Evolutionary conservation across 805 yeast species (phyloP), one percentile per base, ranked within the genome.

Genomic region (Barnettozyma populi): DNA sequence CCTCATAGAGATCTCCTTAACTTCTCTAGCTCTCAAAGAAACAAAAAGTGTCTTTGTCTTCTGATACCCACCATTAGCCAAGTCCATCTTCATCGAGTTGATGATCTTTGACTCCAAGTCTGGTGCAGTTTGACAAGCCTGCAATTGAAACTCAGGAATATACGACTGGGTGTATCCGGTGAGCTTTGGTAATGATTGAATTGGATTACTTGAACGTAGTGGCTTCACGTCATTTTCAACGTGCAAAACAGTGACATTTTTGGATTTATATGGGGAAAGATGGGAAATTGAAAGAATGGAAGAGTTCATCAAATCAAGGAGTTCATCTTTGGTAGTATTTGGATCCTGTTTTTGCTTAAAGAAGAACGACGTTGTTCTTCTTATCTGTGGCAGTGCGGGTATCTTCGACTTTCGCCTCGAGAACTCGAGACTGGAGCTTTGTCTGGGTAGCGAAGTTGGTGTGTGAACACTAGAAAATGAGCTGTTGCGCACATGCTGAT

Each of bases 31-130:
- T 19, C 72, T 52, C 24, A 70, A 52, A 2, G 72, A 63, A 1
- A 71, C 62, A 9, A 69, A 47, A 2, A 69, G 46, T 0, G 72
- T 64, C 14, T 58, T 58, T 8, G 49, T 42, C 25, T 45, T 44
- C 3, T 48, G 39, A 21, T 48, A 48, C 8, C 31, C 48, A 36
- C 70, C 47, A n/a, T 27, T 21, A 14, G 38, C 57, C 46, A 79
- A 58, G 54, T 79, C 84, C 48, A 69, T 70, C 54, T 74, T 78
- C 84, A 80, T 80, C 13, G 80, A 65, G 31, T 61, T 61, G 13
- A 71, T 59, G 10, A 80, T 70, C 45, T 72, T 76, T 8, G 69
- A 61, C 51, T 79, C 84, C 7, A 79, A 61, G 47, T 78, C 77
- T 13, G 74, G 69, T 19, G 70, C 65, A 14, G 71, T 62, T 1